phyloP scores from a whole-genome alignment of 345 rosid species.

The Rhodamnia rubescens region DNA sequence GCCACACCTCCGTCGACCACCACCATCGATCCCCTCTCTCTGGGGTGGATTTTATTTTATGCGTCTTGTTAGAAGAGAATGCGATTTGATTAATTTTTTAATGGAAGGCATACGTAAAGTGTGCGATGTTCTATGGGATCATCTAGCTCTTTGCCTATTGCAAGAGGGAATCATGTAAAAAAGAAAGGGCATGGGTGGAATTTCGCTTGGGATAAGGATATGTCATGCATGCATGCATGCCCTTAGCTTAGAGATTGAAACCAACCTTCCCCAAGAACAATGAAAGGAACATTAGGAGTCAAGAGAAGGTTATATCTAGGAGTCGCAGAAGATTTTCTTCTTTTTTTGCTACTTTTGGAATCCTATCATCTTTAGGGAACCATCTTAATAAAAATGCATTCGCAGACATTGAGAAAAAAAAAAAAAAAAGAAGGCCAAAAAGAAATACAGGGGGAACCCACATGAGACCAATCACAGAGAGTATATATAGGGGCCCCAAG shows the following conservation, averaged over 20 bases:
- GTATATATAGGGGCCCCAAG: constrained; percentile 25
- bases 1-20: not conserved
- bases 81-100: not conserved
- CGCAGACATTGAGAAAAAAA: not conserved
- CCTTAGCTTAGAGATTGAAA: not conserved
- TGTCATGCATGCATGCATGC: constrained; percentile 8
- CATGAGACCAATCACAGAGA: constrained; percentile 8
- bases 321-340: not conserved
- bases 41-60: not conserved
- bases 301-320: constrained; percentile 13
- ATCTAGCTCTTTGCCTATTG: constrained; percentile 25
- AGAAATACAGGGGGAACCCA: not conserved
- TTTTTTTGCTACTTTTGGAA: constrained; percentile 18
- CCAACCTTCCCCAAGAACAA: constrained; percentile 4
- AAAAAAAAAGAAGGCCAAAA: not conserved
- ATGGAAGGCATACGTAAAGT: not conserved
- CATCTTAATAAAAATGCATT: not conserved
- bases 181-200: constrained; percentile 9
- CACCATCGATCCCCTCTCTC: not conserved
- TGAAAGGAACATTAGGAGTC: not conserved
- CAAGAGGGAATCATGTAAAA: constrained; percentile 33
- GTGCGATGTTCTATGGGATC: not conserved
- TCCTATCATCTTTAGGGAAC: constrained; percentile 19
- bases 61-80: not conserved
- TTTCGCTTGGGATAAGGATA: constrained; percentile 2